Conservation (phyloP, 805 yeast genomes). For the Myxozyma udenii region DNA sequence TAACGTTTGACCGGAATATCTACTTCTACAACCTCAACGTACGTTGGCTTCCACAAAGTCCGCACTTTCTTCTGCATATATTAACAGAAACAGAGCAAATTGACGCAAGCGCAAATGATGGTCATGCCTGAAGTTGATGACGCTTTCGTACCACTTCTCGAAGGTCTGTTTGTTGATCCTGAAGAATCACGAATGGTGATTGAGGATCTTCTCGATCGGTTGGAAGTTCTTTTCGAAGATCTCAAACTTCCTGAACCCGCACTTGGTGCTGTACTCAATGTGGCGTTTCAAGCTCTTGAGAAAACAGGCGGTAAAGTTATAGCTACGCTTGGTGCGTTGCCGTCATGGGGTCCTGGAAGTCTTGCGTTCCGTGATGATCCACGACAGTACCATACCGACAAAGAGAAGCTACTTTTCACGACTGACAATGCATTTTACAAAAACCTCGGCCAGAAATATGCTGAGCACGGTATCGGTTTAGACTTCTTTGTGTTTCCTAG, state of each 20-base stretch:
- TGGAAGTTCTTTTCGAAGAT: constrained; percentile 48
- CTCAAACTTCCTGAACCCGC: constrained; percentile 57
- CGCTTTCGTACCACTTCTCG: constrained; percentile 74
- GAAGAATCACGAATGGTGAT: constrained; percentile 60
- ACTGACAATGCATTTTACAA: constrained; percentile 63
- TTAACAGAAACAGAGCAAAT: constrained; percentile 28
- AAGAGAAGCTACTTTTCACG: constrained; percentile 52
- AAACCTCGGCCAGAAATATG: constrained; percentile 55
- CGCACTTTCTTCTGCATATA: not conserved
- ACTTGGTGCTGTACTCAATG: constrained; percentile 73
- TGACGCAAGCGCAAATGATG: constrained; percentile 56
- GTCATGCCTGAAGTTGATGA: constrained; percentile 69
- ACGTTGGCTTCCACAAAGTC: too few species aligned
- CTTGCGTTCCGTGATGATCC: constrained; percentile 39
- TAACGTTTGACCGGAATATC: constrained; percentile 69
- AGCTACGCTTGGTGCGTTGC: constrained; percentile 62
- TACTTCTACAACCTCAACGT: constrained; percentile 71
- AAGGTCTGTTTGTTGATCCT: constrained; percentile 80
- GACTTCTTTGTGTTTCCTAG: constrained; percentile 71
- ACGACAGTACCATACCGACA: constrained; percentile 36
- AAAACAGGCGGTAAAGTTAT: constrained; percentile 74
- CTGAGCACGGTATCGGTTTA: constrained; percentile 61
- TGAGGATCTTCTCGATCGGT: constrained; percentile 60
- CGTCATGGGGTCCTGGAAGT: constrained; percentile 78
- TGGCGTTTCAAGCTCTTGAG: constrained; percentile 61